phyloP scores from a whole-genome alignment of 2,329 filamentous ascomycete species.

The Drechslera avenae region DNA sequence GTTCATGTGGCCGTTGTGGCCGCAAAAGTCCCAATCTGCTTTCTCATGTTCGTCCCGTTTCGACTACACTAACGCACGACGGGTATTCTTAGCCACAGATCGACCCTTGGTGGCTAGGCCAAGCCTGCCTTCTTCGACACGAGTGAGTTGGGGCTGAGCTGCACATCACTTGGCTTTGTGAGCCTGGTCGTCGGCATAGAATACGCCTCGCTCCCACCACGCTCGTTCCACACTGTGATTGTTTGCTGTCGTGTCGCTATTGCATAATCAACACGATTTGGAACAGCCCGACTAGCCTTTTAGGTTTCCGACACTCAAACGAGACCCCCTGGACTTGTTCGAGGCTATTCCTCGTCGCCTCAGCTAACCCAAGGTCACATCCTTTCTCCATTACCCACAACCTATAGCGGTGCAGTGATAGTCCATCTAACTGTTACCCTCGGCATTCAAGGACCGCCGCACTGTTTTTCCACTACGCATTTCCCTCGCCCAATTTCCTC shows the following conservation, averaged over 20 bases:
- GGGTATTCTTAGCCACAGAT: slow-evolving; percentile 20
- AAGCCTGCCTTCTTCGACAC: slow-evolving; percentile 1
- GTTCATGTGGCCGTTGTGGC: neutral
- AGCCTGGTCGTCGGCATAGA: slow-evolving; percentile 2
- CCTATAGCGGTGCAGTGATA: slow-evolving; percentile 3
- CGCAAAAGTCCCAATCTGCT: too few species aligned
- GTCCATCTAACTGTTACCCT: neutral
- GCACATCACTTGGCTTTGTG: slow-evolving; percentile 9
- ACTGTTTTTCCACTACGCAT: neutral
- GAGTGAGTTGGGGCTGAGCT: slow-evolving; percentile 8
- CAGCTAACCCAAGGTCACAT: slow-evolving; percentile 4
- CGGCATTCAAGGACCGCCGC: neutral
- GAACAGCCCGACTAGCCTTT: neutral
- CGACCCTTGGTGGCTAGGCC: slow-evolving; percentile 1
- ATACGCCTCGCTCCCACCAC: slow-evolving; percentile 14
- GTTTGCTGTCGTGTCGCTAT: neutral
- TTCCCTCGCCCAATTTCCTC: neutral
- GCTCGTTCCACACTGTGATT: slow-evolving; percentile 5
- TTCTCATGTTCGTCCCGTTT: too few species aligned
- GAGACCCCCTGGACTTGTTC: slow-evolving; percentile 2
- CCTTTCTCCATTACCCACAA: slow-evolving; percentile 9
- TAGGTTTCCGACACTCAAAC: neutral
- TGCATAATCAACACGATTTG: neutral
- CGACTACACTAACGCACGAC: too few species aligned
- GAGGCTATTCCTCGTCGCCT: neutral